A percentile compares a stretch with the other conserved stretches of the same genome.
These are phyloP conservation scores for Gyromitra esculenta DNA, from an alignment of 2,329 filamentous ascomycete genomes.

Conservation along the genomic window DNA sequence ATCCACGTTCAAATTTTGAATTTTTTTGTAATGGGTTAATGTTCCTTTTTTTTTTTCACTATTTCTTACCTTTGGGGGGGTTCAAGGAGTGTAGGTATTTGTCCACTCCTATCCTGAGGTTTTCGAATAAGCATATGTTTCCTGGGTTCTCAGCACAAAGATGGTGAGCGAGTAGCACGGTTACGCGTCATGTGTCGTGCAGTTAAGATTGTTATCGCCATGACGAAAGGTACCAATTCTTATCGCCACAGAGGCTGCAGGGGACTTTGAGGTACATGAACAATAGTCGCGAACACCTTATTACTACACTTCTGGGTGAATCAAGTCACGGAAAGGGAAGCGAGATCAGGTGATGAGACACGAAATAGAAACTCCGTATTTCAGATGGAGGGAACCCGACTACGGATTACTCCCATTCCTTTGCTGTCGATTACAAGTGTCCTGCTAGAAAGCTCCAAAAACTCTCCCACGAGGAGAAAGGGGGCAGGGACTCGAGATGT, in stretches of 20 bases:
- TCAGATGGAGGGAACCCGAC: background rate
- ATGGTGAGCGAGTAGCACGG: background rate
- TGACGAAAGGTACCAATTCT: background rate
- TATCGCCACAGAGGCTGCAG: conserved; percentile 1
- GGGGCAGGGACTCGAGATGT: background rate
- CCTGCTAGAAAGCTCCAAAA: background rate
- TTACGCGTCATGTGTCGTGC: conserved; percentile 28
- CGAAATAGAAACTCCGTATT: background rate
- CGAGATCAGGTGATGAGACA: conserved; percentile 7
- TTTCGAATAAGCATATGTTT: conserved; percentile 10
- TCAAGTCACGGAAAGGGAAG: conserved; percentile 2
- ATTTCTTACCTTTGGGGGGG: background rate
- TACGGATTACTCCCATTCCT: background rate
- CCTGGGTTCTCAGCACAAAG: background rate
- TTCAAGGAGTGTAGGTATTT: conserved; percentile 24
- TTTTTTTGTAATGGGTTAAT: conserved; percentile 33
- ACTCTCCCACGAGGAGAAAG: background rate
- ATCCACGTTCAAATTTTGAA: conserved; percentile 9
- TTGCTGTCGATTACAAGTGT: background rate
- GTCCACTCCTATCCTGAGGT: background rate
- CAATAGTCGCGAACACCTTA: background rate
- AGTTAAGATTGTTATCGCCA: conserved; percentile 27
- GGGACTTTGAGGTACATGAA: conserved; percentile 5
- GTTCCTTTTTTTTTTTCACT: background rate
- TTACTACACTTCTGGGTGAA: background rate